Percentiles rank a stretch among this genome's conserved stretches.
These are phyloP conservation scores for Pisolithus albus DNA, from an alignment of 768 basidiomycete species.

Conservation along the genomic window DNA sequence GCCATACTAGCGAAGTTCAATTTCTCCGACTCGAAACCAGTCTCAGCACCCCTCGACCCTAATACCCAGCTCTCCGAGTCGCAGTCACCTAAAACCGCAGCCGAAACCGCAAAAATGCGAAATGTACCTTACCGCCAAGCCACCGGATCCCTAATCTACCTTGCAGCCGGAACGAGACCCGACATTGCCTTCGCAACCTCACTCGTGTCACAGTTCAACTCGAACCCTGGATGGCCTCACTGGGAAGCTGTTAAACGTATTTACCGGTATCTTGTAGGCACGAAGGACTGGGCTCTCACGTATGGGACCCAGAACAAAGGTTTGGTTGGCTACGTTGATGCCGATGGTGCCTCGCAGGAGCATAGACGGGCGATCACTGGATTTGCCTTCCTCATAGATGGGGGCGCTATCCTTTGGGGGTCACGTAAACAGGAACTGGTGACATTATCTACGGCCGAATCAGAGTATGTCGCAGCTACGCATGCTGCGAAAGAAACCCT, in stretches of 20 bases:
- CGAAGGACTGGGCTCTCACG: not conserved
- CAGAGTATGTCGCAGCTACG: not conserved
- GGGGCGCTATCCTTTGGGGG: constrained; percentile 1
- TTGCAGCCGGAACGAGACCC: constrained; percentile 5
- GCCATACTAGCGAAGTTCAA: constrained; percentile 7
- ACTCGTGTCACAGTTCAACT: constrained; percentile 7
- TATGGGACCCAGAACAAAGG: not conserved
- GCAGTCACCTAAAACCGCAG: not conserved
- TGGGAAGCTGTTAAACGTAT: constrained; percentile 13
- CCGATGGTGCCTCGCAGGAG: constrained; percentile 3
- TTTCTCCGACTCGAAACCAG: not conserved
- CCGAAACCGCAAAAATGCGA: not conserved
- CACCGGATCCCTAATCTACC: constrained; percentile 8
- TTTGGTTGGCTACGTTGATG: not conserved
- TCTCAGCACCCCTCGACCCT: not conserved
- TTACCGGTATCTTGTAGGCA: constrained; percentile 10
- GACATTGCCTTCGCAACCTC: constrained; percentile 14
- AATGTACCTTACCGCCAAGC: not conserved
- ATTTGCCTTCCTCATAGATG: constrained; percentile 1
- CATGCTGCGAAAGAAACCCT: not conserved
- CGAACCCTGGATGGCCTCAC: not conserved
- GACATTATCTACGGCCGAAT: not conserved
- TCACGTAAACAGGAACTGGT: constrained; percentile 6
- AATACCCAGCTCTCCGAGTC: not conserved
- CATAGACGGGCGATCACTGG: not conserved